A percentile compares a stretch with the other conserved stretches of the same genome.
These are phyloP conservation scores for Aspergillus flavus DNA, from an alignment of 2,329 filamentous ascomycete genomes.

Conservation along the genomic window DNA sequence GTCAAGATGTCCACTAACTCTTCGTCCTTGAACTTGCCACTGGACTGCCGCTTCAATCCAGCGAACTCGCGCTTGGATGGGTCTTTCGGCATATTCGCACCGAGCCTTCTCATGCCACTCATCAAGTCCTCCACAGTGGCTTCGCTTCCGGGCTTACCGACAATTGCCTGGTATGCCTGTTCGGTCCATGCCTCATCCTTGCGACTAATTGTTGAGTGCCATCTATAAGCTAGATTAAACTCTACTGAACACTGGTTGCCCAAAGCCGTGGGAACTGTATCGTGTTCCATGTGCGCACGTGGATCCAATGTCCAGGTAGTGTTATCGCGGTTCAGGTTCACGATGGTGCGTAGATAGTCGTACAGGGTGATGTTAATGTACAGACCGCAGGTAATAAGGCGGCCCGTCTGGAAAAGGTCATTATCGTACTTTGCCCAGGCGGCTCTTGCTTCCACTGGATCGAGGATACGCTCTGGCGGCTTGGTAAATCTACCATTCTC, in stretches of 20 bases:
- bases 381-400: constrained; percentile 71
- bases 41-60: constrained; percentile 62
- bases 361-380: constrained; percentile 79
- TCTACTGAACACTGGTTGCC: constrained; percentile 85
- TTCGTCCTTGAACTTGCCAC: constrained; percentile 73
- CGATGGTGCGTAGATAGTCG: constrained; percentile 78
- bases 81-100: constrained; percentile 63
- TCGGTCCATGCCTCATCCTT: constrained; percentile 82
- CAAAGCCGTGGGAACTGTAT: constrained; percentile 63
- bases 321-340: constrained; percentile 71
- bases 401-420: constrained; percentile 76
- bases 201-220: constrained; percentile 77
- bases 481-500: constrained; percentile 76
- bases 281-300: constrained; percentile 64
- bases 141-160: constrained; percentile 60
- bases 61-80: constrained; percentile 70
- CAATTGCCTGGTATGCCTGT: constrained; percentile 64
- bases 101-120: constrained; percentile 64
- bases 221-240: constrained; percentile 86
- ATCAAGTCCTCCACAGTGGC: constrained; percentile 65
- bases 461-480: constrained; percentile 48
- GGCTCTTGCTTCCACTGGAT: constrained; percentile 54
- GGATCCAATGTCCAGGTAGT: constrained; percentile 83
- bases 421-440: constrained; percentile 72
- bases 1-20: constrained; percentile 72